A percentile compares a stretch with the other conserved stretches of the same genome.
These are phyloP conservation scores for Fusarium pininemorale DNA, from an alignment of 2,329 filamentous ascomycete species.

Conservation along the genomic window DNA sequence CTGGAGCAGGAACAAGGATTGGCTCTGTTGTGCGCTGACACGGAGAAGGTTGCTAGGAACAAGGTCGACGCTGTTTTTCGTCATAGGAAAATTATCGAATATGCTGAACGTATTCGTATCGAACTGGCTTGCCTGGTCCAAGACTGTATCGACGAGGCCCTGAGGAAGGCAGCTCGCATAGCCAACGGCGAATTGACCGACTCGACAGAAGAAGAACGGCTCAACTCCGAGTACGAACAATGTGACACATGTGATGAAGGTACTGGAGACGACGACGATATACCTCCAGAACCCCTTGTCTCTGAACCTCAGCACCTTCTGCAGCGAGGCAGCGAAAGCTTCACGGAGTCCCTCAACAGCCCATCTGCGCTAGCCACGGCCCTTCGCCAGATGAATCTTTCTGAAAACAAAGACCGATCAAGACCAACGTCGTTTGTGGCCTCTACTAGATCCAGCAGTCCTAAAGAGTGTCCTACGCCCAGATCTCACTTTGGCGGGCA, in stretches of 20 bases:
- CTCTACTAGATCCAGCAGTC: slow-evolving; percentile 89
- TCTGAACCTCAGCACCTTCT: slow-evolving; percentile 23
- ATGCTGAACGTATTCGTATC: slow-evolving; percentile 92
- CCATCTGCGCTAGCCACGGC: slow-evolving; percentile 66
- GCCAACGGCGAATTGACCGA: slow-evolving; percentile 86
- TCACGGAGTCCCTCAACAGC: slow-evolving; percentile 43
- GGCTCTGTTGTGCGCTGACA: slow-evolving; percentile 87
- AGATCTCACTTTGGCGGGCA: slow-evolving; percentile 76
- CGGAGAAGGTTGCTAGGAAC: slow-evolving; percentile 80
- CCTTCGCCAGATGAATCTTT: slow-evolving; percentile 54
- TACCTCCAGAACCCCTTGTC: slow-evolving; percentile 17
- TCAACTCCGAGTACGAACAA: slow-evolving; percentile 43
- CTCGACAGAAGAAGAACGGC: slow-evolving; percentile 69
- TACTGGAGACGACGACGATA: slow-evolving; percentile 33
- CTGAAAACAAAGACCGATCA: slow-evolving; percentile 47
- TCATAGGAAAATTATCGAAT: slow-evolving; percentile 92
- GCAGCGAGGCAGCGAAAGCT: slow-evolving; percentile 23
- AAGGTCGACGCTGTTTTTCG: slow-evolving; percentile 95
- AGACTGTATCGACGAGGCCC: slow-evolving; percentile 92
- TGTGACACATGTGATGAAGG: slow-evolving; percentile 51
- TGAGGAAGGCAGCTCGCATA: slow-evolving; percentile 88
- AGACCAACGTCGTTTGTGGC: slow-evolving; percentile 65
- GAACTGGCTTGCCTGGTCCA: slow-evolving; percentile 94
- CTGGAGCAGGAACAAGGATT: slow-evolving; percentile 93
- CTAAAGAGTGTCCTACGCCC: slow-evolving; percentile 89